phyloP scores from a whole-genome alignment of 2,329 filamentous ascomycete genomes.

The Myriosclerotinia duriaeana region DNA sequence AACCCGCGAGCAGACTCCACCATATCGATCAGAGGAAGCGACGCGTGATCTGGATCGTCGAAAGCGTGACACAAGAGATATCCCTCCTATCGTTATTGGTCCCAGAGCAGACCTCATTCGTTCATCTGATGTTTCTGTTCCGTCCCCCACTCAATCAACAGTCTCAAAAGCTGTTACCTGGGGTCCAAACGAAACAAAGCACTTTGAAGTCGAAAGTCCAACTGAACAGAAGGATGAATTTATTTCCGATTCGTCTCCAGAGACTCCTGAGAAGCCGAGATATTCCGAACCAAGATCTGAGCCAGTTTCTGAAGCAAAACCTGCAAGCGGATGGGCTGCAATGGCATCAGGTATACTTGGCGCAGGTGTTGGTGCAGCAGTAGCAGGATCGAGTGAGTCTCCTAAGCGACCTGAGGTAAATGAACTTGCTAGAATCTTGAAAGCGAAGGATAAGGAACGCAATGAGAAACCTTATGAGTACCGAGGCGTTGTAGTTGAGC shows the following conservation, averaged over 20 bases:
- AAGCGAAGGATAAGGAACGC: conserved; percentile 24
- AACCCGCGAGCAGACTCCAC: not conserved
- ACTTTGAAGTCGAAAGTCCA: conserved; percentile 61
- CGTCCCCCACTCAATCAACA: conserved; percentile 45
- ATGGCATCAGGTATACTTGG: conserved; percentile 52
- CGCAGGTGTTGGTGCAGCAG: conserved; percentile 42
- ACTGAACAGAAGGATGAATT: conserved; percentile 43
- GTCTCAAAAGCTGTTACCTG: conserved; percentile 60
- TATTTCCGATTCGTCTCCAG: conserved; percentile 31
- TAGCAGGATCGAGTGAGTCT: conserved; percentile 32
- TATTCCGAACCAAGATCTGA: conserved; percentile 15
- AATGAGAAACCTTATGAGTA: conserved; percentile 35
- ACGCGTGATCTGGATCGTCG: conserved; percentile 29
- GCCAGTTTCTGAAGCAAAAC: not conserved
- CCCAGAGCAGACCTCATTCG: conserved; percentile 46
- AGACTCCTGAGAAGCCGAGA: conserved; percentile 42
- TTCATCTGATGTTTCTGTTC: conserved; percentile 9
- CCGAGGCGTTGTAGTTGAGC: conserved; percentile 36
- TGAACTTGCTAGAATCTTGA: conserved; percentile 4
- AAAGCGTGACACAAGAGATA: conserved; percentile 24
- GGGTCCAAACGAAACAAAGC: conserved; percentile 64
- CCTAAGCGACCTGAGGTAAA: conserved; percentile 25
- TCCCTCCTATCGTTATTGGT: conserved; percentile 44
- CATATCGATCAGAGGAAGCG: conserved; percentile 9
- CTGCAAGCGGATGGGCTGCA: conserved; percentile 49